A percentile compares a stretch with the other conserved stretches of the same genome.
phyloP scores from a whole-genome alignment of 2,329 filamentous ascomycete genomes.

The Aphanoascus verrucosus region DNA sequence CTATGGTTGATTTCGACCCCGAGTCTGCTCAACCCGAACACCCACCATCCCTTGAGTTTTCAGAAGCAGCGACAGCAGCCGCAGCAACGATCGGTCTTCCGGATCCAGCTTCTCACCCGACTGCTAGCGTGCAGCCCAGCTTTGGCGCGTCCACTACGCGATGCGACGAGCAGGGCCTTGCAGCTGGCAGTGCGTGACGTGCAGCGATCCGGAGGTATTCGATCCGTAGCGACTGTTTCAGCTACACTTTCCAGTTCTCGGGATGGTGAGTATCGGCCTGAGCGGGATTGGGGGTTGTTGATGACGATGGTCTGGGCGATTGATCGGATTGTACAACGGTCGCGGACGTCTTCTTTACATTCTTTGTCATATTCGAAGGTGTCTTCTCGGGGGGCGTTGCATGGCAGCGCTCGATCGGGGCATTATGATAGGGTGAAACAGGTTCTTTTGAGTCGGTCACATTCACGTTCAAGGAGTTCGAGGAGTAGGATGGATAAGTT shows the following conservation, averaged over 20 bases:
- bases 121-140: constrained; percentile 44
- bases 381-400: constrained; percentile 23
- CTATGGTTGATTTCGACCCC: constrained; percentile 46
- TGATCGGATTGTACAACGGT: constrained; percentile 32
- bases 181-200: constrained; percentile 40
- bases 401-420: constrained; percentile 4
- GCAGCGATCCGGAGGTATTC: constrained; percentile 26
- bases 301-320: constrained; percentile 39
- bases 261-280: too few species aligned
- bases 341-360: too few species aligned
- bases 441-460: constrained; percentile 7
- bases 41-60: constrained; percentile 30
- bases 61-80: too few species aligned
- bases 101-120: constrained; percentile 41
- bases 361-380: constrained; percentile 23
- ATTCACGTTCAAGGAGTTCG: constrained; percentile 31
- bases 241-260: too few species aligned
- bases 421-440: constrained; percentile 10
- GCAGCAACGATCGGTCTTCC: constrained; percentile 42
- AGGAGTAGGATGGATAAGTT: constrained; percentile 32
- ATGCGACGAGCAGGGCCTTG: constrained; percentile 45
- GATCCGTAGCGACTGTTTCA: constrained; percentile 27
- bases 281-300: constrained; percentile 36
- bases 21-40: constrained; percentile 37
- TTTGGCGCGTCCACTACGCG: constrained; percentile 44